Evolutionary conservation across 1,284 basidiomycete species (phyloP), one percentile per base, ranked within the genome.

Genomic region (Bjerkandera adusta): DNA sequence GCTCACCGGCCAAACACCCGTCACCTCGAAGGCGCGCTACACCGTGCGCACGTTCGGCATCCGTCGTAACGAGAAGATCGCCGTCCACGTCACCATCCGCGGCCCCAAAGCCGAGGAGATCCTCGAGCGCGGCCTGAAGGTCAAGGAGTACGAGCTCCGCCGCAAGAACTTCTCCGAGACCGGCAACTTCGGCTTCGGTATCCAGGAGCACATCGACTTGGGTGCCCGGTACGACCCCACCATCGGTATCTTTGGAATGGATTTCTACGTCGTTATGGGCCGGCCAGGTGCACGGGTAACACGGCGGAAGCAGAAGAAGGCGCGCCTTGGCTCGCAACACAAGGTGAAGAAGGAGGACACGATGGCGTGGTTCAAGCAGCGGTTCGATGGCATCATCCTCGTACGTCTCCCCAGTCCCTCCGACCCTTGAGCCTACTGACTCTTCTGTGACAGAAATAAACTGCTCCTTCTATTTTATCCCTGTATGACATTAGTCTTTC

Each of bases 41-140:
- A 99, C 97, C 64, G 93, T 99, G 73, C 94, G 96, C 66, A 92
- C 92, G 50, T 99, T 99, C 78, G 90, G 92, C 70, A 99, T 99
- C 79, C 92, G 97, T 70, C 91, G 96, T 79, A 99, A 99, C 82
- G 97, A 99, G 78, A 98, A 99, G 85, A 99, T 99, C 67, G 97
- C 97, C 48, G 91, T 90, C 62, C 96, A 99, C 77, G 96, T 99
- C 67, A 99, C 96, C 68, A 97, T 99, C 76, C 93, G 96, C 60
- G 96, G 96, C 42, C 96, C 96, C 64, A 99, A 99, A 77, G 96
- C 96, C 44, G 96, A 99, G 83, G 96, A 99, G 75, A 98, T 97
- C 70, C 81, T 99, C 63, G 97, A 99, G 81, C 93, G 97, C 66
- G 96, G 94, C 45, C 81, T 99, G 68, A 99, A 98, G 77, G 96